Evolutionary conservation across 306 rosid genomes (phyloP).

Genomic region (Dryas octopetala): DNA sequence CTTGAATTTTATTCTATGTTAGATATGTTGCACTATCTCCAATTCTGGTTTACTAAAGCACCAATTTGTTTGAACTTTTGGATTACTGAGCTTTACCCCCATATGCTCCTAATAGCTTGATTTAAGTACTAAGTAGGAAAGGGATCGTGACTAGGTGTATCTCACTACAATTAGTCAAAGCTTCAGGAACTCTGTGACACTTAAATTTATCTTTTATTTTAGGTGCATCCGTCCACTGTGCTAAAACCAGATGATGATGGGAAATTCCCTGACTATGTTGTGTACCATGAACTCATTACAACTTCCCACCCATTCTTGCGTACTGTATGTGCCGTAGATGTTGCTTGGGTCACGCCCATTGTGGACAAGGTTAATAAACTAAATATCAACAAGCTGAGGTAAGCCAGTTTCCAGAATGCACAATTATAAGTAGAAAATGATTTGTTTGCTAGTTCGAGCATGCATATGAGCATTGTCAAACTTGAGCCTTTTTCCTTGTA

Average conservation of each 20-base stretch:
- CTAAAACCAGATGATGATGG: constrained; percentile 71
- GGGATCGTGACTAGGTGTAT: not conserved
- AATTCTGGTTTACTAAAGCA: constrained; percentile 15
- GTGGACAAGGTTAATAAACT: constrained; percentile 71
- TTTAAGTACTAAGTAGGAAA: not conserved
- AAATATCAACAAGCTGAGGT: constrained; percentile 74
- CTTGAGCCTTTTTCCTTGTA: constrained; percentile 24
- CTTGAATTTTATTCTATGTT: constrained; percentile 13
- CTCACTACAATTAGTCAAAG: not conserved
- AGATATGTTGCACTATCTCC: not conserved
- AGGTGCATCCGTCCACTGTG: constrained; percentile 89
- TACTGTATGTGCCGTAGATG: constrained; percentile 70
- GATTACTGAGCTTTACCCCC: constrained; percentile 17
- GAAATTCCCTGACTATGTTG: constrained; percentile 82
- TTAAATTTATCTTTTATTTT: constrained; percentile 22
- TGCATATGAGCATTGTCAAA: constrained; percentile 14
- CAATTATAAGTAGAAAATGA: not conserved
- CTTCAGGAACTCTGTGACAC: not conserved
- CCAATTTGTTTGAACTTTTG: constrained; percentile 19
- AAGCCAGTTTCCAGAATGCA: constrained; percentile 21
- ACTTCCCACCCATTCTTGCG: constrained; percentile 86
- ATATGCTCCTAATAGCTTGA: not conserved
- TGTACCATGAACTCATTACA: constrained; percentile 88
- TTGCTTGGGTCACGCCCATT: constrained; percentile 70
- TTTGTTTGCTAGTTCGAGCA: constrained; percentile 17